Percentiles rank a stretch among this genome's conserved stretches.
These are phyloP conservation scores for Cornus kousa DNA, from an alignment of 148 eudicot species.

Conservation along the genomic window DNA sequence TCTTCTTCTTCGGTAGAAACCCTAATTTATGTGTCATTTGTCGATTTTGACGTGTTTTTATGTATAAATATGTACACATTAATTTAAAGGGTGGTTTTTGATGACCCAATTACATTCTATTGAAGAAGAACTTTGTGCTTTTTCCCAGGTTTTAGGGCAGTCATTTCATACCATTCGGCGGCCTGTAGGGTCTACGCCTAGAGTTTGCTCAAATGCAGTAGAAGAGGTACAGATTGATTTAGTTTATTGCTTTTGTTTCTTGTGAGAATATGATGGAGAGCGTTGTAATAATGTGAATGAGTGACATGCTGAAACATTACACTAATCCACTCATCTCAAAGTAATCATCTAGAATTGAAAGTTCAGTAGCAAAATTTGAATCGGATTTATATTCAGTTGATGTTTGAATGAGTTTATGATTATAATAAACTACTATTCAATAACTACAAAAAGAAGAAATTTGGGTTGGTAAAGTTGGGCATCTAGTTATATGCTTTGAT, in stretches of 20 bases:
- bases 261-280: too few species aligned
- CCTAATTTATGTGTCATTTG: not conserved
- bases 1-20: slow-evolving; percentile 34
- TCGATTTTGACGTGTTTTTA: not conserved
- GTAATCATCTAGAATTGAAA: not conserved
- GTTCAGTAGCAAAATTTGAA: too few species aligned
- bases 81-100: not conserved
- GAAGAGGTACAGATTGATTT: slow-evolving; percentile 26
- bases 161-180: slow-evolving; percentile 22
- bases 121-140: not conserved
- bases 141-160: slow-evolving; percentile 28
- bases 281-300: too few species aligned
- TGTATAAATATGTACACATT: not conserved
- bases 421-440: not conserved
- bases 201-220: slow-evolving; percentile 17
- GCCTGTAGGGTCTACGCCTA: slow-evolving; percentile 19
- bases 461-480: not conserved
- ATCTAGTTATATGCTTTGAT: not conserved
- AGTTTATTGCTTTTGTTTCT: too few species aligned
- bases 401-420: not conserved
- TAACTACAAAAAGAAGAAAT: not conserved
- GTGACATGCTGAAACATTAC: too few species aligned
- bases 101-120: not conserved
- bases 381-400: not conserved
- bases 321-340: too few species aligned